Percentiles rank a stretch among this genome's conserved stretches.
These are phyloP conservation scores for Prunus mume DNA, from an alignment of 306 rosid genomes.

Conservation along the genomic window DNA sequence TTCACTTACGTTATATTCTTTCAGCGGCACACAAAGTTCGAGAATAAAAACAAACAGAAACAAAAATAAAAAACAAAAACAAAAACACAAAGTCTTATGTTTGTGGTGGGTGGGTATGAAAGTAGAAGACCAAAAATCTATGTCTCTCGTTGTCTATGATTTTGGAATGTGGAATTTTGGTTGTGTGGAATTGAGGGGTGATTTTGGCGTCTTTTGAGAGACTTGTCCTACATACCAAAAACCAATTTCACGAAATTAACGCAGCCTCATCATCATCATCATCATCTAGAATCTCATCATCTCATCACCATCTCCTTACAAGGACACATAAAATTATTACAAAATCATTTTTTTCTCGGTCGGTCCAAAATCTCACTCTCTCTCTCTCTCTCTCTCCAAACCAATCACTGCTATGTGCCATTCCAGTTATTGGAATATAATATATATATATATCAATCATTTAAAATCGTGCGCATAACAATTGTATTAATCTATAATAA, in stretches of 20 bases:
- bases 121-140: not conserved
- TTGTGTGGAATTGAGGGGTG: constrained; percentile 29
- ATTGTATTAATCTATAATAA: not conserved
- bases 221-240: not conserved
- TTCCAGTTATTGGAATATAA: constrained; percentile 13
- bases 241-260: not conserved
- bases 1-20: not conserved
- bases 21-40: not conserved
- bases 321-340: constrained; percentile 33
- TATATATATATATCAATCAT: not conserved
- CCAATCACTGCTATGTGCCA: constrained; percentile 21
- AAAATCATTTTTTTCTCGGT: constrained; percentile 34
- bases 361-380: not conserved
- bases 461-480: constrained; percentile 12
- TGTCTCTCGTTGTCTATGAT: not conserved
- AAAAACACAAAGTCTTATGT: not conserved
- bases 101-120: not conserved
- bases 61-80: not conserved
- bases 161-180: constrained; percentile 12
- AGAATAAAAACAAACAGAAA: not conserved
- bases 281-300: not conserved
- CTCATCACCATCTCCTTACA: not conserved
- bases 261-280: not conserved
- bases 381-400: not conserved
- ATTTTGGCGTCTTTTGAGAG: constrained; percentile 53